phyloP scores from a whole-genome alignment of 2,329 filamentous ascomycete species.

The Aspergillus piperis region DNA sequence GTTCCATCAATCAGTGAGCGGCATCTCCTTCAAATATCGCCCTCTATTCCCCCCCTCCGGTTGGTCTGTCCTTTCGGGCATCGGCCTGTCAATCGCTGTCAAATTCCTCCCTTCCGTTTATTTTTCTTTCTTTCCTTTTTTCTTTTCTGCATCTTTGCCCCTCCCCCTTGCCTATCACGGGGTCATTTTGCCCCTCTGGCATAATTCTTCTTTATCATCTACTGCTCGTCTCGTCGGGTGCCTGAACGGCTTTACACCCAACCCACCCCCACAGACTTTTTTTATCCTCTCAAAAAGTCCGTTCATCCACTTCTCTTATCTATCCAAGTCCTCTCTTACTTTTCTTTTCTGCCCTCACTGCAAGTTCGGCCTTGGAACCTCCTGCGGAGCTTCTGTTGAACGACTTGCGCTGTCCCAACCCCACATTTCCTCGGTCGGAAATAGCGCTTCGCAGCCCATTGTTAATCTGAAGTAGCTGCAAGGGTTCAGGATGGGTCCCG shows the following conservation, averaged over 20 bases:
- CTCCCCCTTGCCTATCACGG: constrained; percentile 4
- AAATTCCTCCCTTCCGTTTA: too few species aligned
- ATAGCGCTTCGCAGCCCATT: constrained; percentile 6
- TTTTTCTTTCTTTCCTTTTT: neutral
- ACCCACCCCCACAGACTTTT: neutral
- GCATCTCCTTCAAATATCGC: constrained; percentile 4
- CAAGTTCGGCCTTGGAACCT: neutral
- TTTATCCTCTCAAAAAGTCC: neutral
- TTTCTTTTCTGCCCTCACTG: neutral
- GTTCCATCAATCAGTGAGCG: neutral
- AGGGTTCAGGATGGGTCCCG: constrained; percentile 30
- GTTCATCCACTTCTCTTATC: neutral
- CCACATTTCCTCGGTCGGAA: constrained; percentile 7
- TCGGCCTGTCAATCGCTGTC: constrained; percentile 6
- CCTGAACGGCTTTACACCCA: constrained; percentile 14
- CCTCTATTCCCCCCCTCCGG: neutral
- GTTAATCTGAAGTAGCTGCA: neutral
- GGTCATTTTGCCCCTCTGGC: constrained; percentile 9
- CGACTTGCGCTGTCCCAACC: neutral
- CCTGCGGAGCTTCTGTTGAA: neutral
- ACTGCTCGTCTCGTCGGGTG: constrained; percentile 15
- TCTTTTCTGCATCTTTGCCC: neutral
- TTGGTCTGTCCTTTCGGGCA: constrained; percentile 7
- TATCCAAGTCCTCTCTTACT: neutral
- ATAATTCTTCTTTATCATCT: constrained; percentile 8